Evolutionary conservation across 75 land plant species (phyloP).

Genomic region (Adiantum capillusveneris): DNA sequence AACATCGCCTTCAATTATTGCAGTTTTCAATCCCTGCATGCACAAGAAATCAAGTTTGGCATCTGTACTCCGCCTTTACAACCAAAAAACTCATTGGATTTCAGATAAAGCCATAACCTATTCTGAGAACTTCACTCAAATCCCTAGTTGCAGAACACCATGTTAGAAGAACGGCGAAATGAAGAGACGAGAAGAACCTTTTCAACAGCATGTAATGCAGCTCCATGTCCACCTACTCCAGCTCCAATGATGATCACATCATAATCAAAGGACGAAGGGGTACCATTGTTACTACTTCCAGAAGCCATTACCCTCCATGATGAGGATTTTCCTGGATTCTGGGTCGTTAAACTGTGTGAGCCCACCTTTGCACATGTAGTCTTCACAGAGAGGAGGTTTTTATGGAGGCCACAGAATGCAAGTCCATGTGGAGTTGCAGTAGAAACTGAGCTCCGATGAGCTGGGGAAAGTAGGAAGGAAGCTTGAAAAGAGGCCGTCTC

Average conservation of each 20-base stretch:
- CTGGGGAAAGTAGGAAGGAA: too few relatives aligned
- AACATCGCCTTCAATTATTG: constrained; percentile 97
- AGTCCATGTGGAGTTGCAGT: constrained; percentile 5
- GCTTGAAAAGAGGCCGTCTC: too few relatives aligned
- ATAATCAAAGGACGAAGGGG: constrained; percentile 52
- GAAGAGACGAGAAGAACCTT: too few relatives aligned
- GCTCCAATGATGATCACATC: constrained; percentile 97
- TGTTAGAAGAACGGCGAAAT: too few relatives aligned
- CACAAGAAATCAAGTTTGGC: too few relatives aligned
- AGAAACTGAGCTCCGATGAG: too few relatives aligned
- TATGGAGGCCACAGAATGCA: constrained; percentile 52
- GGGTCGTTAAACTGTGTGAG: neutral
- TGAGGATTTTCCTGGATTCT: constrained; percentile 5
- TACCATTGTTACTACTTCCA: constrained; percentile 37
- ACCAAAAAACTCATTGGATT: too few relatives aligned
- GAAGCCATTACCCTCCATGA: constrained; percentile 6
- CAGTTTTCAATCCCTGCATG: constrained; percentile 90
- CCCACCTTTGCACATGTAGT: neutral
- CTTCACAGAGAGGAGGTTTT: constrained; percentile 25
- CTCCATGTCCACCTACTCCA: constrained; percentile 98
- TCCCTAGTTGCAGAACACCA: too few relatives aligned
- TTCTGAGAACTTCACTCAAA: too few relatives aligned
- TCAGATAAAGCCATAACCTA: too few relatives aligned
- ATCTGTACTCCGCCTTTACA: too few relatives aligned
- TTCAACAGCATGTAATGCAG: constrained; percentile 97